Conservation (phyloP, 345 rosid genomes). For the Hibiscus tridactylites region DNA sequence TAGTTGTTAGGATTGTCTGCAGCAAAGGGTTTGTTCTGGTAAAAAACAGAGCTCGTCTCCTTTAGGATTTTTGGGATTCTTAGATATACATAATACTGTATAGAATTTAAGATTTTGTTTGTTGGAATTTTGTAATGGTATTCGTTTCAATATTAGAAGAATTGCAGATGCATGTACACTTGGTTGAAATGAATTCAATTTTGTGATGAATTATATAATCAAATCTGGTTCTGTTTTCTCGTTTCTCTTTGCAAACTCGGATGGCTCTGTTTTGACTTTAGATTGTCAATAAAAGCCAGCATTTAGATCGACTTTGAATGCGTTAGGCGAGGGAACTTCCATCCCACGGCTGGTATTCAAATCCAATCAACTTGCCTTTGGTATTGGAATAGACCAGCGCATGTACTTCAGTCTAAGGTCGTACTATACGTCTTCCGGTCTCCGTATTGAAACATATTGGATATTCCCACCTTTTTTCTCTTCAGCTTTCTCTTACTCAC, state of each 20-base stretch:
- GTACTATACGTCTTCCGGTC: too few relatives aligned
- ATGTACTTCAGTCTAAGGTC: too few relatives aligned
- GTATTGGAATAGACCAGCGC: background rate
- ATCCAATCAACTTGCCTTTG: background rate
- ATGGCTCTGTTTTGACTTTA: background rate
- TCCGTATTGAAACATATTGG: too few relatives aligned
- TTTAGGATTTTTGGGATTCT: slow-evolving; percentile 4
- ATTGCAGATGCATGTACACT: background rate
- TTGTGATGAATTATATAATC: background rate
- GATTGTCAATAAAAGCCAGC: background rate
- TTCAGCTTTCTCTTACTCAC: too few relatives aligned
- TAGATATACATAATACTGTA: slow-evolving; percentile 15
- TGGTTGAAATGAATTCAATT: background rate
- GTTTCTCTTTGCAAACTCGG: background rate
- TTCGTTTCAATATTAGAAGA: slow-evolving; percentile 3
- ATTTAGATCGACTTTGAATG: background rate
- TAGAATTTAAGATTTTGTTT: slow-evolving; percentile 15
- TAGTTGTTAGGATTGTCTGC: background rate
- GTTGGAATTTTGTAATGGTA: slow-evolving; percentile 5
- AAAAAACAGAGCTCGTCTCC: background rate
- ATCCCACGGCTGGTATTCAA: background rate
- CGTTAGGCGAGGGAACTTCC: background rate
- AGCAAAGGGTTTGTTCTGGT: background rate
- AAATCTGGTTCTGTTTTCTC: background rate
- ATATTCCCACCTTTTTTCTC: too few relatives aligned